phyloP scores from a whole-genome alignment of 495 filamentous ascomycete genomes.

The Aspergillus saccharolyticus region DNA sequence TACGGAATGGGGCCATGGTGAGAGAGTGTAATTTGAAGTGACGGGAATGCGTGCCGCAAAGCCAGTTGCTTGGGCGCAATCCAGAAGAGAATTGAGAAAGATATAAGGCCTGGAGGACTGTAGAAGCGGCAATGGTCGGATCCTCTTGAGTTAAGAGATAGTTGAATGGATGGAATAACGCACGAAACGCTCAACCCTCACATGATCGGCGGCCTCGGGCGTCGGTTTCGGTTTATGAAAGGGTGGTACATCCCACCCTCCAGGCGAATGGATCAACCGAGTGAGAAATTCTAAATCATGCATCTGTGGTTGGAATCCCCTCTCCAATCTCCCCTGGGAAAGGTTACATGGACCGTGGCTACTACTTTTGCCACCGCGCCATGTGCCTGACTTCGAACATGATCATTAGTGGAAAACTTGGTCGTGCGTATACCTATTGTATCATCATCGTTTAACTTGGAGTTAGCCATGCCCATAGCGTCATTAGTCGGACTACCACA shows the following conservation, averaged over 20 bases:
- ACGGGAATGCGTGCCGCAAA: neutral
- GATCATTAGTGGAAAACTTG: neutral
- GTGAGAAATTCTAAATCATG: conserved; percentile 1
- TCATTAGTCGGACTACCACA: neutral
- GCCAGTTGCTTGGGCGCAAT: conserved; percentile 1
- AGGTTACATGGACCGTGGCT: neutral
- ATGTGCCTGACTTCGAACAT: neutral
- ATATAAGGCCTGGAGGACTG: neutral
- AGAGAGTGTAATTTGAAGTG: neutral
- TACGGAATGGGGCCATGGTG: conserved; percentile 70
- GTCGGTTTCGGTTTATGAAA: conserved; percentile 19
- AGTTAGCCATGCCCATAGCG: conserved; percentile 1
- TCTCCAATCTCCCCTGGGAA: neutral
- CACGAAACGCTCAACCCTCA: conserved; percentile 17
- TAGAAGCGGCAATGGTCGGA: conserved; percentile 4
- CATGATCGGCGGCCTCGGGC: conserved; percentile 24
- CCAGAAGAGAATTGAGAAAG: neutral
- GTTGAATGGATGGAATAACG: conserved; percentile 5
- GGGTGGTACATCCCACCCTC: conserved; percentile 13
- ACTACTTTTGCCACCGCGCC: neutral
- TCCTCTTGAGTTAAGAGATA: neutral
- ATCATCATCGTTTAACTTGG: conserved; percentile 1
- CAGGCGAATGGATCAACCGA: conserved; percentile 1
- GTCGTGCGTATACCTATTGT: neutral
- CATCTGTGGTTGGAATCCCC: conserved; percentile 3